phyloP scores from a whole-genome alignment of 352 stramenopile species.

The Plasmopara viticola region DNA sequence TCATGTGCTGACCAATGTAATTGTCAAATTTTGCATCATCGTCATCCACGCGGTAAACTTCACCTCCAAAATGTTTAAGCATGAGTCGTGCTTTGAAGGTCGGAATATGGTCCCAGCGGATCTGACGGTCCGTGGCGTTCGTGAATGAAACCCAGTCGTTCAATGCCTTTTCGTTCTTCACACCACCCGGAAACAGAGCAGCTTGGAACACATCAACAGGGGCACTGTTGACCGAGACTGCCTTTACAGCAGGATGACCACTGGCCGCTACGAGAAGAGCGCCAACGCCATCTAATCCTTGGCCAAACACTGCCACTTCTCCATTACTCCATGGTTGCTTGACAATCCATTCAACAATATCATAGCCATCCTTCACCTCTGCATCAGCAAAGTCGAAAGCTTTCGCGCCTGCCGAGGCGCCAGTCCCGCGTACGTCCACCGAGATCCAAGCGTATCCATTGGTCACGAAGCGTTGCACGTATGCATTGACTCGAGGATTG shows the following conservation, averaged over 20 bases:
- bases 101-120: conserved; percentile 67
- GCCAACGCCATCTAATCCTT: conserved; percentile 65
- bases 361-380: conserved; percentile 66
- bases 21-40: conserved; percentile 54
- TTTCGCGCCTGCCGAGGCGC: conserved; percentile 61
- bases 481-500: conserved; percentile 70
- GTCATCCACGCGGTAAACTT: conserved; percentile 76
- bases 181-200: conserved; percentile 69
- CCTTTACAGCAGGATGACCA: conserved; percentile 63
- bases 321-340: conserved; percentile 77
- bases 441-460: conserved; percentile 74
- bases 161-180: conserved; percentile 66
- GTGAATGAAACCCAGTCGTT: conserved; percentile 68
- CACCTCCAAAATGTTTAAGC: conserved; percentile 81
- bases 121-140: conserved; percentile 65
- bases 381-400: conserved; percentile 56
- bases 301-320: conserved; percentile 60
- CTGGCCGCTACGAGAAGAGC: conserved; percentile 56
- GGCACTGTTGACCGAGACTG: conserved; percentile 62
- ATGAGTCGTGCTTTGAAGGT: conserved; percentile 72
- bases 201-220: conserved; percentile 61
- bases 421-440: conserved; percentile 74
- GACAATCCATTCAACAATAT: conserved; percentile 78
- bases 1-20: conserved; percentile 55
- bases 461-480: conserved; percentile 63